Evolutionary conservation across 345 rosid genomes (phyloP), one percentile per base, ranked within the genome.

Genomic region (Salix udensis): DNA sequence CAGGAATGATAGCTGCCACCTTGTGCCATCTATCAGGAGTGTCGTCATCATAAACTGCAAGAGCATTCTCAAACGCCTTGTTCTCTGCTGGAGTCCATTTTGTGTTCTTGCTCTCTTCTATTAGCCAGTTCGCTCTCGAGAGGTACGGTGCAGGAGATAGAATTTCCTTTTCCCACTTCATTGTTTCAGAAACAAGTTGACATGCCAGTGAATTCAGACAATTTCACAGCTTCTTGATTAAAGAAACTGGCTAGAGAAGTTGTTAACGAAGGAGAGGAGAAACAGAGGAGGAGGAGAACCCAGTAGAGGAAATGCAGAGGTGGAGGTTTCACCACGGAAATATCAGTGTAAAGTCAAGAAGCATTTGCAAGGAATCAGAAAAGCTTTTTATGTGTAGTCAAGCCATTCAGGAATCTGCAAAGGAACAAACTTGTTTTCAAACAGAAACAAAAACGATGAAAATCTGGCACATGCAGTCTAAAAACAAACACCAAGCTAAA

Each of bases 311-410:
- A 77, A 75, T 72, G 82, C 71, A 66, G 81, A 73, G 70, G 87
- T 74, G 79, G 50, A 68, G 77, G 65, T 78, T 81, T 84, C 80
- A 73, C 74, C 39, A 55, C 39, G 60, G 71, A 86, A 84, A 79
- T 81, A 81, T 82, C 83, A 82, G 80, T 42, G 89, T 87, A 82
- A 87, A 84, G 87, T 88, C 88, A 82, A 65, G 79, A 72, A 70
- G 82, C 86, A 84, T 86, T 85, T 80, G 81, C 66, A 74, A 75
- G 76, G 94, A 88, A 90, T 90, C 88, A 83, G 88, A 90, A 90
- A 86, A 81, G 73, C 82, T 78, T 85, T 82, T 82, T 78, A 65
- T 69, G 73, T 67, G 42, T 58, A 82, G 85, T 76, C 86, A 81
- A 68, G 60, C 72, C 40, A 82, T 44, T 62, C 71, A 73, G 88